These are phyloP conservation scores for Jatropha multifida DNA, from an alignment of 441 rosid species.

Conservation along the genomic window DNA sequence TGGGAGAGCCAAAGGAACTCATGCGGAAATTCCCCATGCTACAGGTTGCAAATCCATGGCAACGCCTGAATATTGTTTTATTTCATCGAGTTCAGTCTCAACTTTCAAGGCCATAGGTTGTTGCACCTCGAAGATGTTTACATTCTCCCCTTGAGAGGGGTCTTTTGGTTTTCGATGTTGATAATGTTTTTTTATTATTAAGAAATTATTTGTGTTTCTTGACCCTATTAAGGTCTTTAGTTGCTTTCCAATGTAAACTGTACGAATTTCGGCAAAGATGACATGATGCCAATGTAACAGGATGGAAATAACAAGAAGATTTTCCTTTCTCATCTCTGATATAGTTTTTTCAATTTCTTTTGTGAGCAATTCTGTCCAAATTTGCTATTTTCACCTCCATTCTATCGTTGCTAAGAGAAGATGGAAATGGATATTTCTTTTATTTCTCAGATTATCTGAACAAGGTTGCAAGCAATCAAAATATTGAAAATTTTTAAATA, in stretches of 20 bases:
- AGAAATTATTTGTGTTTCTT: neutral
- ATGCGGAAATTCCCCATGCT: conserved; percentile 11
- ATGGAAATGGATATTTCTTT: too few species aligned
- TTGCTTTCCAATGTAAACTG: neutral
- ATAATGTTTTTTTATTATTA: neutral
- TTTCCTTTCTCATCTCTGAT: too few species aligned
- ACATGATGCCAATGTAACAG: neutral
- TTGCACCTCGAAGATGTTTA: neutral
- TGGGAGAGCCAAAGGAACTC: conserved; percentile 18
- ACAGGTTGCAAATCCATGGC: neutral
- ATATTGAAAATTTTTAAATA: too few species aligned
- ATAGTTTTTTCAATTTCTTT: too few species aligned
- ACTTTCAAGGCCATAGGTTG: neutral
- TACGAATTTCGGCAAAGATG: neutral
- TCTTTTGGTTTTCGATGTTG: too few species aligned
- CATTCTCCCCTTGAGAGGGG: too few species aligned
- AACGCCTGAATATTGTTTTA: conserved; percentile 5
- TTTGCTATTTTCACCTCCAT: too few species aligned
- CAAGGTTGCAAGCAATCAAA: too few species aligned
- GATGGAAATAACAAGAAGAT: neutral
- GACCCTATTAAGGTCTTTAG: neutral
- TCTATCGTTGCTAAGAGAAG: too few species aligned
- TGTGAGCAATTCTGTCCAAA: too few species aligned
- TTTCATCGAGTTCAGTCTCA: neutral
- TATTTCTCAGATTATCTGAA: too few species aligned